Percentiles rank a stretch among this genome's conserved stretches.
These are phyloP conservation scores for Amesomyces nigricolor DNA, from an alignment of 2,329 filamentous ascomycete species.

Conservation along the genomic window DNA sequence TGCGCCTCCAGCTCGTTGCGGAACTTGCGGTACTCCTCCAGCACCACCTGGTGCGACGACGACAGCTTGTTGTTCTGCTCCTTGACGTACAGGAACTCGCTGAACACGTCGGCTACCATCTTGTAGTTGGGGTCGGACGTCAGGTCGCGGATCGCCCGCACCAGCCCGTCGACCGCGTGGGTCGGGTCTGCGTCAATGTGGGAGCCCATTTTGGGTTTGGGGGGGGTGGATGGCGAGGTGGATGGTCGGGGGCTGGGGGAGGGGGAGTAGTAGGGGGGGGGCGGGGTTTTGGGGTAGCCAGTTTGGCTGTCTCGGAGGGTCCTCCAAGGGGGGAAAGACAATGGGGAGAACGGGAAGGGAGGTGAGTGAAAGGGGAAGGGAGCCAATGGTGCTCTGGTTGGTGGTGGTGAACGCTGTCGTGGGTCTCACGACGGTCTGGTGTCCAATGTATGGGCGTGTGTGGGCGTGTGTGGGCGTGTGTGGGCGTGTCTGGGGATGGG, in stretches of 20 bases:
- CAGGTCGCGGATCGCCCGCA: constrained; percentile 32
- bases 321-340: background rate
- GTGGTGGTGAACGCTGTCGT: constrained; percentile 14
- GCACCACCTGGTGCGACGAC: constrained; percentile 29
- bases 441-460: constrained; percentile 16
- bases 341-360: background rate
- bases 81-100: constrained; percentile 31
- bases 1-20: constrained; percentile 30
- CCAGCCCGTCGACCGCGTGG: constrained; percentile 31
- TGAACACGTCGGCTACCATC: constrained; percentile 31
- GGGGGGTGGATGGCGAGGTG: background rate
- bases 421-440: constrained; percentile 13
- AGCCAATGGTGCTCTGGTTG: constrained; percentile 2
- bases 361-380: background rate
- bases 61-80: constrained; percentile 30
- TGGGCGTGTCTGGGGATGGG: background rate
- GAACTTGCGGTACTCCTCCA: constrained; percentile 33
- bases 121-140: constrained; percentile 33
- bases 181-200: constrained; percentile 22
- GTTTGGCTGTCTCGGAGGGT: constrained; percentile 5
- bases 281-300: constrained; percentile 14
- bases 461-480: background rate
- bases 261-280: background rate
- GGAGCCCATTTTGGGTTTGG: constrained; percentile 20
- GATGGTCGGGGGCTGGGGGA: constrained; percentile 2